A percentile compares a stretch with the other conserved stretches of the same genome.
Conservation (phyloP, 768 basidiomycete genomes). For the Lactarius quietus region DNA sequence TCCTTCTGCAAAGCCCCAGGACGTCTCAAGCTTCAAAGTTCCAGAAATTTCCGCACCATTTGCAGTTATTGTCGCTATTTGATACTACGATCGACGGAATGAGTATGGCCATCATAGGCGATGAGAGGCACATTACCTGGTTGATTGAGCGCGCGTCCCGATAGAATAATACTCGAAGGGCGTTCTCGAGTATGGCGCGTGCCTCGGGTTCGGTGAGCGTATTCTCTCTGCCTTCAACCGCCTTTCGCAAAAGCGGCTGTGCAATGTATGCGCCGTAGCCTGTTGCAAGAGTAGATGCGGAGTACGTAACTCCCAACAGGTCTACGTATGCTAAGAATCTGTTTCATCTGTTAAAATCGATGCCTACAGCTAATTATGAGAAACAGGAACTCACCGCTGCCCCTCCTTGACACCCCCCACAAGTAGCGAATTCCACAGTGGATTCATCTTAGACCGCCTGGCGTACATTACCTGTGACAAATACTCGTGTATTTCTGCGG, state of each 20-base stretch:
- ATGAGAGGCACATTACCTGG: conserved; percentile 57
- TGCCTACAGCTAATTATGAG: not conserved
- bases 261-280: conserved; percentile 94
- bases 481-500: conserved; percentile 90
- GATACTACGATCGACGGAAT: conserved; percentile 57
- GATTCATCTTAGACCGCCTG: conserved; percentile 83
- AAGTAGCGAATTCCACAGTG: conserved; percentile 91
- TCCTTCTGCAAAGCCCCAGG: conserved; percentile 91
- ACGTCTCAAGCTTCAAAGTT: conserved; percentile 66
- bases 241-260: conserved; percentile 85
- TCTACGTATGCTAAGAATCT: conserved; percentile 96
- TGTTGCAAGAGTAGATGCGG: conserved; percentile 89
- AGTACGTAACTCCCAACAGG: conserved; percentile 93
- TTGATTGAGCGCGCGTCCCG: conserved; percentile 93
- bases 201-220: conserved; percentile 77
- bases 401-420: conserved; percentile 91
- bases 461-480: conserved; percentile 88
- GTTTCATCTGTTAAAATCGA: not conserved
- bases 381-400: conserved; percentile 53
- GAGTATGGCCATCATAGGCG: not conserved
- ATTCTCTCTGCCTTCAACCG: conserved; percentile 80
- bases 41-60: conserved; percentile 78
- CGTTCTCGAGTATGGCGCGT: conserved; percentile 68
- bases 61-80: conserved; percentile 86
- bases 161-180: conserved; percentile 94